phyloP scores from a whole-genome alignment of 768 basidiomycete species.

The Royoungia palumana region DNA sequence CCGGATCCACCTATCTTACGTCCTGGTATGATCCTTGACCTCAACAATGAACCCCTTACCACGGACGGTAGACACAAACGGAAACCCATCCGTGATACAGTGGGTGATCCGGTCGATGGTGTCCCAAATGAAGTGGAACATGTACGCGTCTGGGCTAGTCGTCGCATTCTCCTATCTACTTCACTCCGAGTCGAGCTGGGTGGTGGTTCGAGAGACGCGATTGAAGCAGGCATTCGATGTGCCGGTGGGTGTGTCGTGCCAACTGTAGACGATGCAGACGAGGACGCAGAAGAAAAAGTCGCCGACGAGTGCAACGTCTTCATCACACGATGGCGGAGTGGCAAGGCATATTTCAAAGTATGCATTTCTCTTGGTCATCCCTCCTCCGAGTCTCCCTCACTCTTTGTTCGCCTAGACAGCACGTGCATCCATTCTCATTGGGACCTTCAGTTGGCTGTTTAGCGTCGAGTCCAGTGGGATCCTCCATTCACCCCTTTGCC shows the following conservation, averaged over 20 bases:
- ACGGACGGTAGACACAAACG: slow-evolving; percentile 20
- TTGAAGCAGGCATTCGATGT: slow-evolving; percentile 56
- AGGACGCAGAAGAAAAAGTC: slow-evolving; percentile 28
- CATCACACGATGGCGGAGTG: slow-evolving; percentile 67
- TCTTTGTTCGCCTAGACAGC: slow-evolving; percentile 48
- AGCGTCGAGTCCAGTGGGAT: slow-evolving; percentile 65
- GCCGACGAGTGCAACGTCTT: slow-evolving; percentile 64
- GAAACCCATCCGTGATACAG: slow-evolving; percentile 24
- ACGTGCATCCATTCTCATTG: slow-evolving; percentile 44
- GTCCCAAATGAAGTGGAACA: slow-evolving; percentile 26
- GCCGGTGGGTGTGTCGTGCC: slow-evolving; percentile 58
- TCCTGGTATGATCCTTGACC: slow-evolving; percentile 16
- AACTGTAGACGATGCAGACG: slow-evolving; percentile 44
- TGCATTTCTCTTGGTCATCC: neutral
- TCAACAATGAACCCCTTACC: slow-evolving; percentile 14
- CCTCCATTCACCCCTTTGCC: slow-evolving; percentile 61
- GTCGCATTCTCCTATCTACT: slow-evolving; percentile 57
- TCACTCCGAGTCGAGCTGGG: slow-evolving; percentile 59
- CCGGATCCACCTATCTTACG: slow-evolving; percentile 60
- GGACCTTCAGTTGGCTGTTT: slow-evolving; percentile 81
- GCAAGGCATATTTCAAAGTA: slow-evolving; percentile 68
- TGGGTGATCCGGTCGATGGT: slow-evolving; percentile 12
- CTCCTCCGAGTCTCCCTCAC: neutral
- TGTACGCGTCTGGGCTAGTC: slow-evolving; percentile 55
- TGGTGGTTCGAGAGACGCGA: slow-evolving; percentile 45